Evolutionary conservation across 345 rosid genomes (phyloP).

Genomic region (Crucihimalaya himalaica): DNA sequence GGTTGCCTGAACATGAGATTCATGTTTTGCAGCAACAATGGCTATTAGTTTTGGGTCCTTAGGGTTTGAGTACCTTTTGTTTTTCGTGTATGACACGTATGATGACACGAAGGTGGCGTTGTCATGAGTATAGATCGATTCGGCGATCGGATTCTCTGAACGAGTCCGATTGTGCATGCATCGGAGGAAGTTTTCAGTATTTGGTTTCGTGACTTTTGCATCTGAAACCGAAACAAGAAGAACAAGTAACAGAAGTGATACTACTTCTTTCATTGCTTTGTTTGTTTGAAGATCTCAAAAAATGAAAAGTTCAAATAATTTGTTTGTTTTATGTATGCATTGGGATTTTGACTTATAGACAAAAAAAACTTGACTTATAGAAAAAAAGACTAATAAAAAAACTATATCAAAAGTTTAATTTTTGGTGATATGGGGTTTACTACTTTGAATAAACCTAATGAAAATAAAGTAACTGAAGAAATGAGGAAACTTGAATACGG

Average conservation of each 20-base stretch:
- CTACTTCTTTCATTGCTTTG: conserved; percentile 17
- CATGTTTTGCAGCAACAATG: conserved; percentile 36
- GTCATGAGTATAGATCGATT: conserved; percentile 4
- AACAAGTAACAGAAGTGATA: conserved; percentile 2
- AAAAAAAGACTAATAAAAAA: too few relatives aligned
- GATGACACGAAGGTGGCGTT: conserved; percentile 23
- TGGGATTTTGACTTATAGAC: too few relatives aligned
- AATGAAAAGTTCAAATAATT: too few relatives aligned
- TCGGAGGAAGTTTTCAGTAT: not conserved
- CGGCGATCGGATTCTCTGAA: conserved; percentile 7
- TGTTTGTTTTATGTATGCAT: too few relatives aligned
- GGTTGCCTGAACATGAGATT: conserved; percentile 42
- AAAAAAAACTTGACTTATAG: too few relatives aligned
- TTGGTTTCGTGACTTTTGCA: not conserved
- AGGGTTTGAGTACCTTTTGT: conserved; percentile 30
- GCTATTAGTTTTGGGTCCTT: conserved; percentile 26
- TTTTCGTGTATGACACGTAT: conserved; percentile 32
- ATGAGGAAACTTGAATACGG: too few relatives aligned
- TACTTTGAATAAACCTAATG: too few relatives aligned
- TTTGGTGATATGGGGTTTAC: too few relatives aligned
- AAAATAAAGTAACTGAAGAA: too few relatives aligned
- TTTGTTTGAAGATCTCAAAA: not conserved
- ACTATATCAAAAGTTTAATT: too few relatives aligned
- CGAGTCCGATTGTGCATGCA: conserved; percentile 2
- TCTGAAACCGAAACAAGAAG: conserved; percentile 22